A percentile compares a stretch with the other conserved stretches of the same genome.
Conservation (phyloP, 306 rosid genomes). For the Ormosia semicastrata region DNA sequence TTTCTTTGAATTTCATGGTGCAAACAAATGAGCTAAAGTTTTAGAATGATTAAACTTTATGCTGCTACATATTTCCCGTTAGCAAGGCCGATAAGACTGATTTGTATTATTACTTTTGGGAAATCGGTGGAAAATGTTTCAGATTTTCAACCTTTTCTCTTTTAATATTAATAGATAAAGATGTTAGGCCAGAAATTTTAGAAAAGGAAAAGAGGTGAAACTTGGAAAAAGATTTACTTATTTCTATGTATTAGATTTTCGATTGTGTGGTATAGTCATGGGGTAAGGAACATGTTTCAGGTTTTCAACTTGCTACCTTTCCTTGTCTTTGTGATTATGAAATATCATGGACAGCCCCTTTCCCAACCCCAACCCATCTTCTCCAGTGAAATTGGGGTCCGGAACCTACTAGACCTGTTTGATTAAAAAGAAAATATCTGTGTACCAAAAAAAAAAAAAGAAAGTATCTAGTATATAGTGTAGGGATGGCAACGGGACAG, state of each 20-base stretch:
- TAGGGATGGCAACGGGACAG: too few species aligned
- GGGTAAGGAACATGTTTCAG: too few species aligned
- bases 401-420: too few species aligned
- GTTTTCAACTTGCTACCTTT: too few species aligned
- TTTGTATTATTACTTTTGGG: neutral
- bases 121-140: neutral
- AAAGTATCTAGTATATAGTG: too few species aligned
- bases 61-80: neutral
- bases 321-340: neutral
- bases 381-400: too few species aligned
- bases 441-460: too few species aligned
- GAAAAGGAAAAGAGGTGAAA: neutral
- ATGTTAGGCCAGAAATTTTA: neutral
- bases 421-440: too few species aligned
- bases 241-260: neutral
- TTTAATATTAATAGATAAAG: neutral
- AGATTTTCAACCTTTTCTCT: neutral
- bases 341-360: too few species aligned
- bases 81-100: neutral
- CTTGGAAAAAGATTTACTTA: neutral
- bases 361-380: too few species aligned
- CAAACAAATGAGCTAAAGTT: neutral
- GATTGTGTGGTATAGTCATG: neutral
- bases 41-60: neutral
- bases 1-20: neutral